Base-by-base conservation (phyloP, 106 monocot species). In the Platanthera guangdongensis region DNA sequence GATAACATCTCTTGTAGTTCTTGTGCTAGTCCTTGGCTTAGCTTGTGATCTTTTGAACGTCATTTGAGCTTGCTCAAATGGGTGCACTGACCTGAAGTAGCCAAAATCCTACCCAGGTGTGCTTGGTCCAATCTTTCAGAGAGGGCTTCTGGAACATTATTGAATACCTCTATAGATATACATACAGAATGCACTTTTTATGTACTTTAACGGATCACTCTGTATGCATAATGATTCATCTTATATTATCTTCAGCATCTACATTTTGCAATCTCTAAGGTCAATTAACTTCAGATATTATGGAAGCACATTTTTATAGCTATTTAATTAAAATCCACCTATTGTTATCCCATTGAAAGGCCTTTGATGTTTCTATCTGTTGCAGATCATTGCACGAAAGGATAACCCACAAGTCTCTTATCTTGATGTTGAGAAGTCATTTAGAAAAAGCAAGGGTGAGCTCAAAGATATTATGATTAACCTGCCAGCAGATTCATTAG, bases 401-500 rank as follows among this genome's bases (percentile, higher is more conserved):
- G 64, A 77, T 22, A 88, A 95, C 71, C 95, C 95, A 39, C 75
- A 92, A 79, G 89, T 78, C 15, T 89, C 91, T 51, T 92, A 82
- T 75, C 80, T 95, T 49, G 95, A 89, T 5, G 81, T 95, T 11
- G 95, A 95, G 79, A 95, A 95, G 72, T 75, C 85, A 7, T 86
- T 92, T 79, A 57, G 45, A 13, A 94, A 85, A 30, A 89, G 82
- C 30, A 85, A 87, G 60, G 77, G 80, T 51, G 81, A 81, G 74
- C 21, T 75, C 48, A 85, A 82, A 82, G 85, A 85, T 74, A 60
- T 25, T 62, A 55, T 78, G 77, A 50, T 81, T 39, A 68, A 79
- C n/a, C 47, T 78, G 64, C 68, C 75, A 39, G 11, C 32, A 10
- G 71, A 81, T 48, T 4, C 70, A 21, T 76, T 15, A 52, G 46